These are phyloP conservation scores for Erodium moschatum DNA, from an alignment of 441 rosid genomes.

Conservation along the genomic window DNA sequence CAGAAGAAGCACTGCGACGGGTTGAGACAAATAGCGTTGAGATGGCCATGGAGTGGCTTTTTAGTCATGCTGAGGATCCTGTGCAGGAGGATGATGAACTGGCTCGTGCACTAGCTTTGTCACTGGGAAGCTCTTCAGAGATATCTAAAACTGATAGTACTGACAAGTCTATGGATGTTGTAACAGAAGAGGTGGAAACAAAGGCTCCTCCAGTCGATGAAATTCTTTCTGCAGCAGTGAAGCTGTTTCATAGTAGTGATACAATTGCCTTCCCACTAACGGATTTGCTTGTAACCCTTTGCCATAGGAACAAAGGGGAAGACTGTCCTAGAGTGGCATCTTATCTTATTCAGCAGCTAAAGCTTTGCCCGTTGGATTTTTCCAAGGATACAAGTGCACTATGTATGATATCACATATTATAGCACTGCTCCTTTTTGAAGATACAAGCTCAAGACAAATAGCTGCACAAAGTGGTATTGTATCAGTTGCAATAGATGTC, in stretches of 20 bases:
- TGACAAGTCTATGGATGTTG: conserved; percentile 60
- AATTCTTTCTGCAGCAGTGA: conserved; percentile 71
- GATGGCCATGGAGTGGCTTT: conserved; percentile 96
- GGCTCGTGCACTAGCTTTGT: conserved; percentile 92
- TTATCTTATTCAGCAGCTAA: conserved; percentile 80
- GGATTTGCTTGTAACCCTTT: conserved; percentile 80
- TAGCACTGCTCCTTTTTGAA: conserved; percentile 74
- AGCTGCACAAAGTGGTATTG: conserved; percentile 71
- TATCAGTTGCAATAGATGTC: conserved; percentile 54
- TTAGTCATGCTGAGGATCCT: conserved; percentile 80
- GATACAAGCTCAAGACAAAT: conserved; percentile 71
- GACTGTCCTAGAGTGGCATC: conserved; percentile 61
- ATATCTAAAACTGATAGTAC: conserved; percentile 58
- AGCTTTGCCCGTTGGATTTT: conserved; percentile 63
- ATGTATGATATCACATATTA: conserved; percentile 70
- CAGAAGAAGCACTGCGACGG: conserved; percentile 84
- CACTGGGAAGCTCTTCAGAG: conserved; percentile 88
- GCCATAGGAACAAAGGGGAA: conserved; percentile 78
- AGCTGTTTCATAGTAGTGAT: conserved; percentile 71
- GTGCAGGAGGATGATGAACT: conserved; percentile 98
- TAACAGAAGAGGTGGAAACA: conserved; percentile 42
- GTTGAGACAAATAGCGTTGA: conserved; percentile 96
- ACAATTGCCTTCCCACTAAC: conserved; percentile 66
- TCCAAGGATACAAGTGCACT: conserved; percentile 60
- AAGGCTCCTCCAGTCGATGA: conserved; percentile 67